These are phyloP conservation scores for Hemisphaericaspora nanyangensis DNA, from an alignment of 805 yeast genomes.

Conservation along the genomic window DNA sequence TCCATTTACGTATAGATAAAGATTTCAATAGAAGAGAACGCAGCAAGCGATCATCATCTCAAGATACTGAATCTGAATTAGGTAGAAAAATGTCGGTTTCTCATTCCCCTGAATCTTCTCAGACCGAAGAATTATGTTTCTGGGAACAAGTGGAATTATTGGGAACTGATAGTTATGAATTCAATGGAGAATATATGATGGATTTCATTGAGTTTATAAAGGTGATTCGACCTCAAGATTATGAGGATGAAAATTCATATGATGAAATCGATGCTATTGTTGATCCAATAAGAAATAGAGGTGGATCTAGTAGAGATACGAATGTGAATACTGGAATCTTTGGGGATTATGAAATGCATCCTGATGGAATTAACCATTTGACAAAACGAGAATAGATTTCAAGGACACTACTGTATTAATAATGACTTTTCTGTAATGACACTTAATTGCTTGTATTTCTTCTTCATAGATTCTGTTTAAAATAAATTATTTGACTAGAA, in stretches of 20 bases:
- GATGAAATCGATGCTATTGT: neutral
- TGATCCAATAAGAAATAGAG: neutral
- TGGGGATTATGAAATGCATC: slow-evolving; percentile 9
- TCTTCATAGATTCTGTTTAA: too few relatives aligned
- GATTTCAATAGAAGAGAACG: slow-evolving; percentile 30
- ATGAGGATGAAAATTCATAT: slow-evolving; percentile 12
- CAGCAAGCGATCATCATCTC: slow-evolving; percentile 2
- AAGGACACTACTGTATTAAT: slow-evolving; percentile 1
- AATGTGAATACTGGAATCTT: neutral
- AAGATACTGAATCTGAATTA: neutral
- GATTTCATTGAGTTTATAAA: slow-evolving; percentile 41
- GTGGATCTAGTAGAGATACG: neutral
- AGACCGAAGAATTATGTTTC: slow-evolving; percentile 6
- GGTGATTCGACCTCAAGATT: slow-evolving; percentile 34
- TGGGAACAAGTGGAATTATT: slow-evolving; percentile 28
- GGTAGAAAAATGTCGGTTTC: neutral
- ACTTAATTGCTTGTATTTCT: too few relatives aligned
- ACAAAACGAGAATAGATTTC: slow-evolving; percentile 6
- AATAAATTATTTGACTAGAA: too few relatives aligned
- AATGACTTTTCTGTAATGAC: neutral
- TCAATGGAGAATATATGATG: slow-evolving; percentile 37
- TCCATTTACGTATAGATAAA: slow-evolving; percentile 40
- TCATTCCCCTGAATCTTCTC: slow-evolving; percentile 10
- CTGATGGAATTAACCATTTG: slow-evolving; percentile 5
- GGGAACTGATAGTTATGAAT: slow-evolving; percentile 38